These are phyloP conservation scores for Talaromyces atroroseus DNA, from an alignment of 2,329 filamentous ascomycete genomes.

Conservation along the genomic window DNA sequence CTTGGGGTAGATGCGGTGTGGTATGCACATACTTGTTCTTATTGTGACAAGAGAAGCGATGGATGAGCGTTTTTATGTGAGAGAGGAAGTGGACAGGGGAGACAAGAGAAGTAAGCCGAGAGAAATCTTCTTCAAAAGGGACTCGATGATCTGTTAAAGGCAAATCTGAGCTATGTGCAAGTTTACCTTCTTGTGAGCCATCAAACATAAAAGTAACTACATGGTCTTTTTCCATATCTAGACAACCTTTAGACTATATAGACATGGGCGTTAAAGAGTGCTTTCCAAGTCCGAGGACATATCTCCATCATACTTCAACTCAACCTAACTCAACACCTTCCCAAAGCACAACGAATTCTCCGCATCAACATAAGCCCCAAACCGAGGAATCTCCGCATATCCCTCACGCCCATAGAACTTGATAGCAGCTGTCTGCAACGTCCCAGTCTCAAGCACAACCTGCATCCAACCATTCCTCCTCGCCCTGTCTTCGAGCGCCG, in stretches of 20 bases:
- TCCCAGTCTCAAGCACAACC: not conserved
- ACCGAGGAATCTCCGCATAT: not conserved
- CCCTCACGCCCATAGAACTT: not conserved
- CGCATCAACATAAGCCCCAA: not conserved
- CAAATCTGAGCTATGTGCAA: constrained; percentile 33
- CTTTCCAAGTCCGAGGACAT: too few species aligned
- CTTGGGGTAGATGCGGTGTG: not conserved
- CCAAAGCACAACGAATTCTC: not conserved
- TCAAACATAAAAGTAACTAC: too few species aligned
- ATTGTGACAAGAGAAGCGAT: not conserved
- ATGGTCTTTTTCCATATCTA: too few species aligned
- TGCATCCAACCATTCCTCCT: not conserved
- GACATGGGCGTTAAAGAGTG: too few species aligned
- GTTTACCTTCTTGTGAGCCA: not conserved
- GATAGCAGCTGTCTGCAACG: not conserved
- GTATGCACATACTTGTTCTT: not conserved
- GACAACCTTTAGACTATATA: too few species aligned
- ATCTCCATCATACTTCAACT: too few species aligned
- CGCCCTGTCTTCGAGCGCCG: not conserved
- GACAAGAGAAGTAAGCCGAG: not conserved
- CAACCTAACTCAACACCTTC: not conserved
- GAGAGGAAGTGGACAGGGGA: not conserved
- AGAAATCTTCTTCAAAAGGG: not conserved
- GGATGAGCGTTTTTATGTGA: not conserved
- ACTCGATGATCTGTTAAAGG: constrained; percentile 24